Base-by-base conservation (phyloP, 2,329 filamentous ascomycete genomes). In the Stemphylium lycopersici region DNA sequence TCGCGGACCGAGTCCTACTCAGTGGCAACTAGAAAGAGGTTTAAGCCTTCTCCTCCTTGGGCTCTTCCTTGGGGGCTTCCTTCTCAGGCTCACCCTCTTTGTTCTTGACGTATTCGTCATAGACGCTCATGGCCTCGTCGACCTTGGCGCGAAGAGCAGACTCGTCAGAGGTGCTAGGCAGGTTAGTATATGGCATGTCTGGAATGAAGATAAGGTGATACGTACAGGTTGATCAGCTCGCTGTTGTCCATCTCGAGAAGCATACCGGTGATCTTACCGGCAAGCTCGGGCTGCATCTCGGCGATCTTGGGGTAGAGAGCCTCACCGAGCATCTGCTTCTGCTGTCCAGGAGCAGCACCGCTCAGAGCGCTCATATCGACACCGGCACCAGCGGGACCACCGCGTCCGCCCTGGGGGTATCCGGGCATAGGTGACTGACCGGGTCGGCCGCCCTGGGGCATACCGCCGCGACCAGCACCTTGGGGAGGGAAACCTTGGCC, bases 211-310 rank as follows among this genome's bases (percentile, higher is more conserved):
- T 43, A 45, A 47, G 34, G 32, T 47, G 29, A 24, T 61, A 90
- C 93, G 90, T 89, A 96, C 91, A 99, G 86, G 80, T 90, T 91
- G 74, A 99, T 85, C 69, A 99, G 83, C 83, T 99, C 95, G 53
- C 84, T 77, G 80, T 98, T 98, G 72, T 98, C 95, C 95, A 99
- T 99, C 86, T 99, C 95, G 70, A 99, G 81, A 71, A 99, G 89
- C 95, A 99, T 99, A 80, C 95, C 95, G 59, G 95, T 99, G 78
- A 99, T 98, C 88, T 99, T 99, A 76, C 95, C 95, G 60, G 95
- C 95, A 72, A 99, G 84, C 71, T 97, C 93, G 56, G 92, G 90
- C 83, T 99, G 95, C 79, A 96, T 88, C 66, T 86, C 87, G 78
- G 93, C 88, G 72, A 99, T 98, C 89, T 98, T 99, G 75, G 95